Base-by-base conservation (phyloP, 192 early-diverging fungal species). In the Coemansia sp. region DNA sequence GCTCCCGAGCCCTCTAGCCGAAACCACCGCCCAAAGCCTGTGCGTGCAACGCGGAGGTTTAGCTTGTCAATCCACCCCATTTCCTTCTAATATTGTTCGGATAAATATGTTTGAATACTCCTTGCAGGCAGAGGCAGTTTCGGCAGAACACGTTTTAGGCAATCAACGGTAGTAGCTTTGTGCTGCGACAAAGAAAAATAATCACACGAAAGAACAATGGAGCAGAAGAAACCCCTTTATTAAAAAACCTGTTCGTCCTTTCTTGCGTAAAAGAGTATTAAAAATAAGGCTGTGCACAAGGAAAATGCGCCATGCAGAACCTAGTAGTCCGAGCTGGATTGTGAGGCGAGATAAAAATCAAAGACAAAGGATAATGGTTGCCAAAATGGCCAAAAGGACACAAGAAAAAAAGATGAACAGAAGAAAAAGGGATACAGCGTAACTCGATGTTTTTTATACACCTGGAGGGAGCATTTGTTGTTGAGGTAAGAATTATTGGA, bases 1-100 rank as follows among this genome's bases (percentile, higher is more conserved):
- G 80, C 82, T 31, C 82, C 87, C 15, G 87, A 90, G 33, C 84
- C 84, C 60, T 87, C 89, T 56, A 84, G 82, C 28, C 76, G 75
- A 66, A 87, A 91, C 77, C 86, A 88, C 30, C 79, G 73, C 3
- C 91, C 91, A 26, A 87, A 53, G 6, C 45, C 9, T 12, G 87
- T 84, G 26, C 70, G 63, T 15, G 90, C 90, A 25, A 90, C 83
- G 28, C 67, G 55, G 16, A 63, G 66, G 57, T 92, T 89, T 37
- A 89, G 60, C 43, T 52, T 79, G 53, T 84, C 79, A 31, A 88
- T 61, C 73, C 81, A 80, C 49, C 80, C 66, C 68, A 85, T 79
- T 63, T 73, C 71, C 29, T 29, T 6, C 7, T 25, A 21, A 20
- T 6, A 2, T 5, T 25, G 25, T 25, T 25, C 25, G 20, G 7